A percentile compares a stretch with the other conserved stretches of the same genome.
phyloP scores from a whole-genome alignment of 2,329 filamentous ascomycete species.

The Alternaria ethzedia region DNA sequence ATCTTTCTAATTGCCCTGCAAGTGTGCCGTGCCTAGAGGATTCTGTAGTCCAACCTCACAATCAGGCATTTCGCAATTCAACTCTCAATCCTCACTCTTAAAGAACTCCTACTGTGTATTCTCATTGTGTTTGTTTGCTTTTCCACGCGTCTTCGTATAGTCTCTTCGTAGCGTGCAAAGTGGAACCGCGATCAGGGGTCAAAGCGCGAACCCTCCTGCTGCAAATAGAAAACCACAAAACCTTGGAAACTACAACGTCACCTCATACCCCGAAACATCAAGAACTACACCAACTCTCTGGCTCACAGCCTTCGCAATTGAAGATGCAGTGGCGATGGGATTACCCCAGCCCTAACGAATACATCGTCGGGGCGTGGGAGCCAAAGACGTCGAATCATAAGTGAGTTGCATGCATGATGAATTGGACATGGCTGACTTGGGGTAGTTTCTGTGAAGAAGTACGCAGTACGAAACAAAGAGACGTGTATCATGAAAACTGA shows the following conservation, averaged over 20 bases:
- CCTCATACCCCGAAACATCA: too few relatives aligned
- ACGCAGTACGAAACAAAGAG: not conserved
- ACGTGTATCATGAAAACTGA: not conserved
- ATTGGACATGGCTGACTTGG: slow-evolving; percentile 16
- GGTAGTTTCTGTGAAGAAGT: slow-evolving; percentile 48
- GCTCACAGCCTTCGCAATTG: not conserved
- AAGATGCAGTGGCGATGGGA: slow-evolving; percentile 36
- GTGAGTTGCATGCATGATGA: slow-evolving; percentile 27
- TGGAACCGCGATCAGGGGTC: not conserved
- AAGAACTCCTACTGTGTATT: not conserved
- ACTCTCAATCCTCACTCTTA: not conserved
- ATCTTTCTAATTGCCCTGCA: not conserved
- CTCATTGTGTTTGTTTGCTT: not conserved
- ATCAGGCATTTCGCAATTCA: too few relatives aligned
- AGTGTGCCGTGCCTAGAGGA: not conserved
- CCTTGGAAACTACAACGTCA: not conserved
- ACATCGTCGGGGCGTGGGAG: slow-evolving; percentile 32
- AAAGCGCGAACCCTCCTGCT: not conserved
- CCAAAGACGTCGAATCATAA: slow-evolving; percentile 42
- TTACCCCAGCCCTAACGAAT: slow-evolving; percentile 26
- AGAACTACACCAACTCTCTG: too few relatives aligned
- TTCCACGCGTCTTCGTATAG: not conserved
- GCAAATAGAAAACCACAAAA: not conserved
- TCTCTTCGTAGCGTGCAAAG: not conserved
- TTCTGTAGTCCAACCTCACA: not conserved